Base-by-base conservation (phyloP, 192 early-diverging fungal species). In the Coemansia sp. region DNA sequence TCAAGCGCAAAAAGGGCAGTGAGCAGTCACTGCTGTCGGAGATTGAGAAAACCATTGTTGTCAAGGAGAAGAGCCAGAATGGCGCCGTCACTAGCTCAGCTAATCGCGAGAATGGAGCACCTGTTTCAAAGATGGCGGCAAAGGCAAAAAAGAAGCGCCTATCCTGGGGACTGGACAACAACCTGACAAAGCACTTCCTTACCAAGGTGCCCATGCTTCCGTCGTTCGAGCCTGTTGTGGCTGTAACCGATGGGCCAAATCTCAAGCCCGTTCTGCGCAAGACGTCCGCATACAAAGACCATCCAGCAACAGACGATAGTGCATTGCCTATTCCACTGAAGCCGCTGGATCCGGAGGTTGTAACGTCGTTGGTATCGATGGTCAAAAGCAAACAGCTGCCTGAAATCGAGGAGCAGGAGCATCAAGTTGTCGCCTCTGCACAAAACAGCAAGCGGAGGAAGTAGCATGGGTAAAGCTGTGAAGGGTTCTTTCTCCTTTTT, bases 241-340 rank as follows among this genome's bases (percentile, higher is more conserved):
- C 37, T 6, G 33, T 63, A 22, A 30, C 62, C n/a, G 53, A 23
- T 15, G 29, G 28, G 36, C 54, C 61, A 22, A 53, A 30, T 4
- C 64, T 71, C 28, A 80, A 71, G 57, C 62, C 77, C 6, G 72
- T 58, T 6, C 58, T 80, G 45, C 77, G 77, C 77, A 80, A 80
- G 61, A 20, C 53, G n/a, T 80, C 77, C 14, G 72, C 68, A 4
- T 80, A 74, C 45, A 22, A 42, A n/a, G 50, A 30, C n/a, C 11
- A 17, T 31, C 29, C 52, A n/a, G 58, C 50, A 3, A 40, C 36
- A 6, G 57, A 41, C 9, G 58, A 59, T 37, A 48, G 9, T 8
- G 9, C 45, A 25, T 23, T 15, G n/a, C n/a, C n/a, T 25, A 20
- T 48, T 9, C 45, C 45, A 23, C 20, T 48, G 23, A 48, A 48